Evolutionary conservation across 257 asterid genomes (phyloP), one percentile per base, ranked within the genome.

Genomic region (Craterostigma plantagineum): DNA sequence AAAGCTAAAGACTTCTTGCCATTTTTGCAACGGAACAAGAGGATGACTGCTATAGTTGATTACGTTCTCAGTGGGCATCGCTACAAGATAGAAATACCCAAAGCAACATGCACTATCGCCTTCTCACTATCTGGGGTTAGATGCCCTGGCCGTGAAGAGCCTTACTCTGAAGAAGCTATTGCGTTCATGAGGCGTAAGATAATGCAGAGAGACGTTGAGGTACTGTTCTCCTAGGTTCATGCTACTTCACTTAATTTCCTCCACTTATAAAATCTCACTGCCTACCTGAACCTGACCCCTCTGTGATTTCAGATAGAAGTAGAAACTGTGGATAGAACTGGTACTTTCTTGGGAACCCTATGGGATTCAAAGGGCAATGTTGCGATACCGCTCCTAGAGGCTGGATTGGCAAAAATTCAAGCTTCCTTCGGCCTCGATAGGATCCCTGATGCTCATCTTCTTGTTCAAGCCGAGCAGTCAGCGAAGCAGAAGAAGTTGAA

Each of bases 131-230:
- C 99, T 46, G 99, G 99, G 43, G 99, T 90, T 43, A 73, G 99
- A 63, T 90, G 99, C 43, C 95, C 99, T 5, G 99, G 92, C 43
- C 95, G 99, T 36, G 80, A 59, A 13, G 95, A 90, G 60, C 92
- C 87, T 14, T 79, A 62, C 52, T 83, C 99, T 40, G 91, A 90
- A 3, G 99, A 79, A 53, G 99, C 99, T 49, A 83, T 90, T 69
- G 92, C 99, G 12, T 67, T 90, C 41, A 83, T 90, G 99, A 75
- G 99, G 71, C 64, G 94, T 58, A 83, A 73, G 65, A 83, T 90
- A 58, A 83, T 90, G 99, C 99, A 90, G 78, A 90, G 94, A 76
- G 99, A 90, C 65, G 92, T 83, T 2, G 99, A 90, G 91, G 98
- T 82, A 73, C 6, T 23, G 35, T 18, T n/a, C 33, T 18, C 38